Conservation (phyloP, 495 filamentous ascomycete species). For the Hypoxylon intermedium region DNA sequence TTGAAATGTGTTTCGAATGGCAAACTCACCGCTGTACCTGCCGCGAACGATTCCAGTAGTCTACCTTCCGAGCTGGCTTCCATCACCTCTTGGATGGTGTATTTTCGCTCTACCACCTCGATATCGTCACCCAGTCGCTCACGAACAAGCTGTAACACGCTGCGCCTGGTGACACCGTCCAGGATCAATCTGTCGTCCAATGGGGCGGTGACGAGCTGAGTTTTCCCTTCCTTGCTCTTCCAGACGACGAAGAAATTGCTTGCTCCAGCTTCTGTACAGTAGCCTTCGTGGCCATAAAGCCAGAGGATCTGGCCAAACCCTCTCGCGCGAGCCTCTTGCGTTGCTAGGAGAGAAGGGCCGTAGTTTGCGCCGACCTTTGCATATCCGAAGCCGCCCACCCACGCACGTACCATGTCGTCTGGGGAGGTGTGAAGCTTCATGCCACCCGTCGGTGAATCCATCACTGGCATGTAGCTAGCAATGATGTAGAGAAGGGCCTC, state of each 20-base stretch:
- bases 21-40: slow-evolving; percentile 79
- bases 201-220: slow-evolving; percentile 82
- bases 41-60: slow-evolving; percentile 82
- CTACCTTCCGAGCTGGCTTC: slow-evolving; percentile 77
- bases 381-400: slow-evolving; percentile 90
- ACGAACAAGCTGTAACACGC: slow-evolving; percentile 75
- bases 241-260: slow-evolving; percentile 91
- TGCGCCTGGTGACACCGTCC: slow-evolving; percentile 81
- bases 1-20: background rate
- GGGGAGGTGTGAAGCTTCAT: slow-evolving; percentile 79
- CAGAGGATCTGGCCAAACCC: slow-evolving; percentile 92
- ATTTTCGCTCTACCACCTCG: slow-evolving; percentile 79
- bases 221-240: slow-evolving; percentile 68
- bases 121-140: slow-evolving; percentile 66
- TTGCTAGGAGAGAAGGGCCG: slow-evolving; percentile 78
- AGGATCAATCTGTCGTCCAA: slow-evolving; percentile 83
- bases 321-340: slow-evolving; percentile 69
- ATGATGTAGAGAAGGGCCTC: slow-evolving; percentile 88
- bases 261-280: slow-evolving; percentile 90
- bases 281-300: slow-evolving; percentile 77
- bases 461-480: slow-evolving; percentile 71
- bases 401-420: slow-evolving; percentile 82
- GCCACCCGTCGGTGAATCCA: slow-evolving; percentile 63
- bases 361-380: slow-evolving; percentile 95
- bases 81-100: slow-evolving; percentile 79